Evolutionary conservation across 495 filamentous ascomycete species (phyloP).

Genomic region (Penicillium egyptiacum): DNA sequence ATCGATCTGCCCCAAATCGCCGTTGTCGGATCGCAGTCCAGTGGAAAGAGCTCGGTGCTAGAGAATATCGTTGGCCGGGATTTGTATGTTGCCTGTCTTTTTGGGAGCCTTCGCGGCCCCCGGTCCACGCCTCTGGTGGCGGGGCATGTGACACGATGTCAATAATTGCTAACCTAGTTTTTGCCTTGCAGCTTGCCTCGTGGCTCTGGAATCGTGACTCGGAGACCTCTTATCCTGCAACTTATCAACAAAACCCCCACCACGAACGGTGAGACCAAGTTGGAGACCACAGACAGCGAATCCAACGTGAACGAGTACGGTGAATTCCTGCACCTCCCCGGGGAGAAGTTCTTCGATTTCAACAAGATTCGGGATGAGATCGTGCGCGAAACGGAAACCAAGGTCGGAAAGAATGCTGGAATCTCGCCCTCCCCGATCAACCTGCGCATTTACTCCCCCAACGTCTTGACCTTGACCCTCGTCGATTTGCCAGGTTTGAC

Average conservation of each 20-base stretch:
- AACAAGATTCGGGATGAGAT: slow-evolving; percentile 99
- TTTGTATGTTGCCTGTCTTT: slow-evolving; percentile 64
- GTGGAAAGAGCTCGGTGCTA: slow-evolving; percentile 99
- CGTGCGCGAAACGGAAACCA: slow-evolving; percentile 91
- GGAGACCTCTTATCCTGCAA: slow-evolving; percentile 94
- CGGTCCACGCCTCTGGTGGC: slow-evolving; percentile 13
- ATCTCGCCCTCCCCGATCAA: slow-evolving; percentile 97
- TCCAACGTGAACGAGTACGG: slow-evolving; percentile 96
- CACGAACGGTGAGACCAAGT: slow-evolving; percentile 70
- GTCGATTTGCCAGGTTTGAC: slow-evolving; percentile 98
- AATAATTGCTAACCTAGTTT: slow-evolving; percentile 33
- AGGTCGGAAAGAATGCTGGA: slow-evolving; percentile 93
- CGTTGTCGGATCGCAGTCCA: slow-evolving; percentile 98
- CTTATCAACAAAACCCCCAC: slow-evolving; percentile 82
- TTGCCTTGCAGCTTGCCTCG: slow-evolving; percentile 72
- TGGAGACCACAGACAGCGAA: slow-evolving; percentile 72
- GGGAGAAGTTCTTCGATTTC: slow-evolving; percentile 98
- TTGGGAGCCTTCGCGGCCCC: slow-evolving; percentile 9
- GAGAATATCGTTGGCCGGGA: slow-evolving; percentile 99
- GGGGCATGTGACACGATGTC: slow-evolving; percentile 16
- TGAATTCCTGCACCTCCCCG: slow-evolving; percentile 97
- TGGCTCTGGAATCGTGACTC: slow-evolving; percentile 96
- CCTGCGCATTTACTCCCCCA: slow-evolving; percentile 95
- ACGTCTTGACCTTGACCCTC: slow-evolving; percentile 94
- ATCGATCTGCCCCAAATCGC: slow-evolving; percentile 99